phyloP scores from a whole-genome alignment of 2,329 filamentous ascomycete species.

The Chaetomiaceae sp. region DNA sequence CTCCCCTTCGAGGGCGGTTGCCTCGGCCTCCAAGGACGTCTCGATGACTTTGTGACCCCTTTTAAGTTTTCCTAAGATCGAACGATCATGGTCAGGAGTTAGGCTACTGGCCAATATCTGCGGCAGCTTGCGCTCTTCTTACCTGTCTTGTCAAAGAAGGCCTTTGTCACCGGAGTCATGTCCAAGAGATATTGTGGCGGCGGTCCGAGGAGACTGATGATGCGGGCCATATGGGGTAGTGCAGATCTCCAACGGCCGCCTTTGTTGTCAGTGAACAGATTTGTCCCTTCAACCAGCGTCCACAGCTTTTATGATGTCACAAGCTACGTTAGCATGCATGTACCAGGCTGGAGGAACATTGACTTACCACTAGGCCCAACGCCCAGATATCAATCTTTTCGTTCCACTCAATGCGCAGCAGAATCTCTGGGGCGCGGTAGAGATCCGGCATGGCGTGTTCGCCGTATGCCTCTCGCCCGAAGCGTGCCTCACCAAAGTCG shows the following conservation, averaged over 20 bases:
- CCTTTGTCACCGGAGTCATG: background rate
- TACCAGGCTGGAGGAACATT: too few species aligned
- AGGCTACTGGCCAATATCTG: background rate
- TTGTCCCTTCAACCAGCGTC: slow-evolving; percentile 3
- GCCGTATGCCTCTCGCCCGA: slow-evolving; percentile 6
- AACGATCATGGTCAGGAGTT: background rate
- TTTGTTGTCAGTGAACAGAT: slow-evolving; percentile 1
- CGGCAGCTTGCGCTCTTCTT: background rate
- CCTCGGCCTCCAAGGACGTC: slow-evolving; percentile 9
- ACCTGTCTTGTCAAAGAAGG: slow-evolving; percentile 10
- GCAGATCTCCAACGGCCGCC: too few species aligned
- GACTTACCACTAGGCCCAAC: background rate
- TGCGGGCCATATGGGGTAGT: slow-evolving; percentile 7
- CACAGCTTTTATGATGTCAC: too few species aligned
- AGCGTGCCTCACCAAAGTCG: slow-evolving; percentile 12
- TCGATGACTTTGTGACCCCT: background rate
- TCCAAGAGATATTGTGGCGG: slow-evolving; percentile 10
- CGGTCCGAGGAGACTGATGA: slow-evolving; percentile 10
- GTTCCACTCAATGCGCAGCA: slow-evolving; percentile 8
- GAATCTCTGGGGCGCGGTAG: slow-evolving; percentile 8
- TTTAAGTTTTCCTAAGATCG: background rate
- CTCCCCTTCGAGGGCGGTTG: slow-evolving; percentile 5
- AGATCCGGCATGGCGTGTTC: slow-evolving; percentile 13
- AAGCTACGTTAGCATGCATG: too few species aligned
- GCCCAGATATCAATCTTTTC: slow-evolving; percentile 15